Evolutionary conservation across 352 stramenopile genomes (phyloP).

Genomic region (Phytophthora sansomeana): DNA sequence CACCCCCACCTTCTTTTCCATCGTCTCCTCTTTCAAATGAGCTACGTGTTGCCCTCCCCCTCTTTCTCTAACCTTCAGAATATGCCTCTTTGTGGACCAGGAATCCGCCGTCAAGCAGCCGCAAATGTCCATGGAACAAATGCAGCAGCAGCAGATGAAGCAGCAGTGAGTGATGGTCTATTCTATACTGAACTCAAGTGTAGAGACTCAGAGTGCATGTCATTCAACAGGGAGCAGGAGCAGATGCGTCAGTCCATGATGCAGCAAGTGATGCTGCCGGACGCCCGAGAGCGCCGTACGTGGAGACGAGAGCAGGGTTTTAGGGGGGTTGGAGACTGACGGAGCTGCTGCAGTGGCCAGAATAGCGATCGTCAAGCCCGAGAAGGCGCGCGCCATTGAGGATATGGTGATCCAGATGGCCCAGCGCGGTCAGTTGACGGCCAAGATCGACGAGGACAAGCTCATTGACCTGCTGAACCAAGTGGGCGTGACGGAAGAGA

Average conservation of each 20-base stretch:
- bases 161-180: constrained; percentile 56
- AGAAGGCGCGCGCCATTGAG: constrained; percentile 87
- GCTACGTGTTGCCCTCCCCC: not conserved
- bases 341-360: constrained; percentile 62
- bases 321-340: not conserved
- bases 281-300: constrained; percentile 83
- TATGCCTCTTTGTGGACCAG: not conserved
- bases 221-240: constrained; percentile 65
- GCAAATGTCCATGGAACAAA: constrained; percentile 83
- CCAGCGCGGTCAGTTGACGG: constrained; percentile 77
- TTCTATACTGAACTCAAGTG: not conserved
- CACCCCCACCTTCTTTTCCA: not conserved
- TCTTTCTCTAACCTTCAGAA: not conserved
- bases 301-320: constrained; percentile 11
- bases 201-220: not conserved
- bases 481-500: constrained; percentile 81
- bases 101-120: constrained; percentile 19
- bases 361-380: constrained; percentile 91
- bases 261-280: constrained; percentile 79
- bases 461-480: constrained; percentile 87
- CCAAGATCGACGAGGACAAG: constrained; percentile 87
- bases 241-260: constrained; percentile 84
- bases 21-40: not conserved
- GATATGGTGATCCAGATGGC: constrained; percentile 91
- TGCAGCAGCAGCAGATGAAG: constrained; percentile 88